A percentile compares a stretch with the other conserved stretches of the same genome.
Conservation (phyloP, 2,329 filamentous ascomycete genomes). For the Orbilia javanica region DNA sequence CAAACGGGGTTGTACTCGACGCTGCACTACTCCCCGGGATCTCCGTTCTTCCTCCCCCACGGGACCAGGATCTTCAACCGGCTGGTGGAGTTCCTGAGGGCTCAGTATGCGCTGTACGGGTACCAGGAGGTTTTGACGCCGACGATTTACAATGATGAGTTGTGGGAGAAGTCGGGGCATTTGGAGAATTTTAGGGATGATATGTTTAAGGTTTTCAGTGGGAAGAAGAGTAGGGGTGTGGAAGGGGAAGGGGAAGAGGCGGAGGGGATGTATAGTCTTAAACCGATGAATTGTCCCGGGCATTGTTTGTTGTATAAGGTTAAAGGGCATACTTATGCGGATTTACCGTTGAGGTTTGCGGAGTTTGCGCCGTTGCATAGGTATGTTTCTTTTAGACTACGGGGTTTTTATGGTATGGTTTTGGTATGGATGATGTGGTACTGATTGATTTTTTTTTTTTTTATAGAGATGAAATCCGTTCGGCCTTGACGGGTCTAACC, state of each 20-base stretch:
- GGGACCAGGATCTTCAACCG: conserved; percentile 87
- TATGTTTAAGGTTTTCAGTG: conserved; percentile 83
- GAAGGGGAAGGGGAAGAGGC: conserved; percentile 64
- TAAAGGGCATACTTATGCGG: conserved; percentile 79
- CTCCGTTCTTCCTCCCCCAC: conserved; percentile 84
- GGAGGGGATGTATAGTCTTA: conserved; percentile 82
- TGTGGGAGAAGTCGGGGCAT: conserved; percentile 88
- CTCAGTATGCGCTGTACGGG: conserved; percentile 85
- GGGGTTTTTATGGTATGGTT: too few species aligned
- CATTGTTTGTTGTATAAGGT: conserved; percentile 87
- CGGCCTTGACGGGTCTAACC: conserved; percentile 83
- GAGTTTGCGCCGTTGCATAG: conserved; percentile 72
- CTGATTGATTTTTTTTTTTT: conserved; percentile 16
- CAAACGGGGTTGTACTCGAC: conserved; percentile 76
- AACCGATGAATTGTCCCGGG: conserved; percentile 93
- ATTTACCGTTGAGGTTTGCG: conserved; percentile 84
- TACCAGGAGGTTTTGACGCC: conserved; percentile 91
- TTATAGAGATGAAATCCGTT: conserved; percentile 81
- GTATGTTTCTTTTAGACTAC: conserved; percentile 56
- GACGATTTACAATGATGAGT: conserved; percentile 87
- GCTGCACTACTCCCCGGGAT: conserved; percentile 81
- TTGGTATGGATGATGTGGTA: too few species aligned
- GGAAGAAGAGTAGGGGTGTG: conserved; percentile 64
- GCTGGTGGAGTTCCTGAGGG: conserved; percentile 82
- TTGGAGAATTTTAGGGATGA: conserved; percentile 91